Evolutionary conservation across 148 eudicot genomes (phyloP).

Genomic region (Bassia scoparia): DNA sequence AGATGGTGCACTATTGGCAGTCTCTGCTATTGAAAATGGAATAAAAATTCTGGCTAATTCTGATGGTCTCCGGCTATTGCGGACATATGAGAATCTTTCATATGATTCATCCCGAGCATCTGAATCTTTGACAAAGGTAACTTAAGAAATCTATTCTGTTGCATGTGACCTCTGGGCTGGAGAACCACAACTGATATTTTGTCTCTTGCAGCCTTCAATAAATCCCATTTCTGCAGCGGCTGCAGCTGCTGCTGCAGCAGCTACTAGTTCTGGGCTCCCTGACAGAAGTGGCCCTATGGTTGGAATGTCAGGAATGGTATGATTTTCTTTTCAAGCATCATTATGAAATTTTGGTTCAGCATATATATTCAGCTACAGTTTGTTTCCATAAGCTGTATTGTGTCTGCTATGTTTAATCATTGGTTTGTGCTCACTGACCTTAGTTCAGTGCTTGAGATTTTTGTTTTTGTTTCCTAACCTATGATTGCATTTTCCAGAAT

Average conservation of each 20-base stretch:
- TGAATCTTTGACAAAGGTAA: slow-evolving; percentile 60
- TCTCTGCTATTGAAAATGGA: slow-evolving; percentile 69
- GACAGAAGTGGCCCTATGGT: slow-evolving; percentile 54
- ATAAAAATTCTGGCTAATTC: slow-evolving; percentile 78
- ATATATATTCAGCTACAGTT: background rate
- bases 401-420: background rate
- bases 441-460: background rate
- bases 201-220: slow-evolving; percentile 52
- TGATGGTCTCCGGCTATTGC: slow-evolving; percentile 58
- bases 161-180: background rate
- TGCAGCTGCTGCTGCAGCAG: slow-evolving; percentile 39
- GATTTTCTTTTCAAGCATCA: slow-evolving; percentile 10
- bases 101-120: slow-evolving; percentile 61
- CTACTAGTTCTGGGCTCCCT: slow-evolving; percentile 53
- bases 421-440: background rate
- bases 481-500: slow-evolving; percentile 39
- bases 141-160: slow-evolving; percentile 3
- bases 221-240: slow-evolving; percentile 55
- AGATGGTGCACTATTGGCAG: slow-evolving; percentile 80
- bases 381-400: background rate
- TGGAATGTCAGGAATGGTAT: slow-evolving; percentile 55
- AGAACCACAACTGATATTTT: slow-evolving; percentile 11
- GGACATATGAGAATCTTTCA: slow-evolving; percentile 49
- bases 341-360: background rate
- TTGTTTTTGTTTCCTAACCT: slow-evolving; percentile 4